Percentiles rank a stretch among this genome's conserved stretches.
phyloP scores from a whole-genome alignment of 2,329 filamentous ascomycete species.

The Drechslerella dactyloides region DNA sequence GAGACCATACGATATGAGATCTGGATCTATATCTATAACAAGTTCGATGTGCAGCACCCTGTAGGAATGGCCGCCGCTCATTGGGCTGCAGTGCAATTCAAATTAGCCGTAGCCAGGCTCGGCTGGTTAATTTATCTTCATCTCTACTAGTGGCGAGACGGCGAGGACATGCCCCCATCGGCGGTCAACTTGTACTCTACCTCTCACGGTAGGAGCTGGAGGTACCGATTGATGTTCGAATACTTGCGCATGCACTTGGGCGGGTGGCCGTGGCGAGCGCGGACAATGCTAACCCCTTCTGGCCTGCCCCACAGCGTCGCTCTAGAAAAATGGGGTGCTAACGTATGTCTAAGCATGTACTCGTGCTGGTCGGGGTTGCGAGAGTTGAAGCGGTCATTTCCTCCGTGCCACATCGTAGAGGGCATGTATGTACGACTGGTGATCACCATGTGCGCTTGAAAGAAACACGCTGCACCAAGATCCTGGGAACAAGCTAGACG shows the following conservation, averaged over 20 bases:
- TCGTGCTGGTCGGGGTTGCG: slow-evolving; percentile 8
- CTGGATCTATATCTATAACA: slow-evolving; percentile 11
- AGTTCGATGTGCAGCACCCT: neutral
- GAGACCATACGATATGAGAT: slow-evolving; percentile 13
- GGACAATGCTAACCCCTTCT: too few species aligned
- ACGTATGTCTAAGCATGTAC: slow-evolving; percentile 4
- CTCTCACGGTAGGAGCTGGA: neutral
- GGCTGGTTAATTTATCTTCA: slow-evolving; percentile 5
- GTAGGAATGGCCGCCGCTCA: neutral
- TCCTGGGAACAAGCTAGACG: slow-evolving; percentile 21
- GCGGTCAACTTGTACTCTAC: slow-evolving; percentile 3
- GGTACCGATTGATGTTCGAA: slow-evolving; percentile 14
- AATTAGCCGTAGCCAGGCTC: slow-evolving; percentile 17
- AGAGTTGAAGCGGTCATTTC: slow-evolving; percentile 3
- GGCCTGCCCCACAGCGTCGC: slow-evolving; percentile 21
- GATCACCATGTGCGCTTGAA: neutral
- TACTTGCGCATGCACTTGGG: slow-evolving; percentile 1
- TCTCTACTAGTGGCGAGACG: slow-evolving; percentile 19
- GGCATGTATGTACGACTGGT: neutral
- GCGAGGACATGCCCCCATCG: slow-evolving; percentile 33
- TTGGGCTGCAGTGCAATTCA: slow-evolving; percentile 5
- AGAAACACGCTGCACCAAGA: slow-evolving; percentile 1
- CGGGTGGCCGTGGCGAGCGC: slow-evolving; percentile 32
- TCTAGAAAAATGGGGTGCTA: slow-evolving; percentile 17
- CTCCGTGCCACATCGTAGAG: slow-evolving; percentile 11